Conservation (phyloP, 2,329 filamentous ascomycete species). For the Falciphora oryzae region DNA sequence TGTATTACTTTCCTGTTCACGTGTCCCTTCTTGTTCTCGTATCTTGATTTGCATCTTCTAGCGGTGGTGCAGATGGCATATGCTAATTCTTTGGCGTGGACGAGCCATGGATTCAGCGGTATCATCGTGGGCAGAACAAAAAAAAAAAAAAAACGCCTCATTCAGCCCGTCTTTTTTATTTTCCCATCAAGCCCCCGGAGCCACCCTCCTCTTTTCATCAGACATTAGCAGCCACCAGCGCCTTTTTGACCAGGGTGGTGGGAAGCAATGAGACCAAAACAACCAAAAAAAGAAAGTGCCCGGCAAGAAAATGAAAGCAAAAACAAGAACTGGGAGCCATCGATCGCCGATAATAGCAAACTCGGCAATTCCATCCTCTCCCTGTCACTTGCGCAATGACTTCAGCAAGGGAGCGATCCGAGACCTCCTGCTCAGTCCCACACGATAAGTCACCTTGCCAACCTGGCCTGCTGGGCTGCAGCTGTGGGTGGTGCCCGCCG, state of each 20-base stretch:
- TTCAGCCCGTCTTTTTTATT: background rate
- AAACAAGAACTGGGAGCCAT: background rate
- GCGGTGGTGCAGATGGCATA: no score
- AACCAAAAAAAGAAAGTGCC: background rate
- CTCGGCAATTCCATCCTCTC: background rate
- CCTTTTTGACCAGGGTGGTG: background rate
- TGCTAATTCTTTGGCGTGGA: no score
- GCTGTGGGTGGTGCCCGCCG: slow-evolving; percentile 9
- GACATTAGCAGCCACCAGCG: background rate
- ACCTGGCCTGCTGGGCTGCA: slow-evolving; percentile 22
- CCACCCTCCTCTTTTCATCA: background rate
- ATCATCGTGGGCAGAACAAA: no score
- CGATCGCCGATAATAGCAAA: background rate
- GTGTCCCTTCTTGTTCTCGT: no score
- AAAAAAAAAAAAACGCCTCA: background rate
- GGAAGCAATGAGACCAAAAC: background rate
- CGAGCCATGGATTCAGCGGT: no score
- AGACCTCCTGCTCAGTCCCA: slow-evolving; percentile 45
- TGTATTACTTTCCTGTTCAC: no score
- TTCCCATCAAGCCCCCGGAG: background rate
- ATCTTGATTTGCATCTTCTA: no score
- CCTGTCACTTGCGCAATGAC: slow-evolving; percentile 33
- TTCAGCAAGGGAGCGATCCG: slow-evolving; percentile 48
- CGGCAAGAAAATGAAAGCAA: no score
- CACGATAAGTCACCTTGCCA: slow-evolving; percentile 39